Base-by-base conservation (phyloP, 306 rosid genomes). In the Cyclanthera cordifolia region DNA sequence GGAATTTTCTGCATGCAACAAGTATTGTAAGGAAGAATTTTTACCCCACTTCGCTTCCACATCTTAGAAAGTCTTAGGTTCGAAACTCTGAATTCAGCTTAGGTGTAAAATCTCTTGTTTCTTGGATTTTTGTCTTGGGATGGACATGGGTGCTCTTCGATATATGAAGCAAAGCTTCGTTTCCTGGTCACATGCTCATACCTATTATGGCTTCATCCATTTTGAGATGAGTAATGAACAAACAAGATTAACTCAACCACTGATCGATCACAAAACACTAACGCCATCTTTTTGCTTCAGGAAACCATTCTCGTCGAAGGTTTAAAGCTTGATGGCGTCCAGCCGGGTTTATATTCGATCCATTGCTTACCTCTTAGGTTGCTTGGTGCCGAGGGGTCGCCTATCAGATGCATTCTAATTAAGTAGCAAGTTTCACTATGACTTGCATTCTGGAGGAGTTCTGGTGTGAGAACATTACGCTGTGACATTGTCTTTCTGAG, bases 331-430 rank as follows among this genome's bases (percentile, higher is more conserved):
- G 90, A 83, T 72, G 85, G 72, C 52, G 68, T 86, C 71, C 83
- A 85, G 23, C 77, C 85, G 14, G 93, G 90, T 71, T 17, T 79
- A 47, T 85, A 89, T 75, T 68, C 81, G 2, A 82, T 89, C 69
- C 87, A 85, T 61, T 89, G 93, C 83, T 78, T 89, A 49, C 90
- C 90, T 71, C 88, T 85, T 34, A 78, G 96, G 85, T 86, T 89
- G 93, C 56, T 84, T 52, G 93, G 93, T 64, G 85, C 90, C 0
- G 93, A 86, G 76, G 93, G 96, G 73, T 85, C 93, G 48, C 93
- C 90, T 48, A 81, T 79, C 14, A 79, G 96, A 74, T 85, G 93
- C 88, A 86, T 89, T 78, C 82, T 86, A 43, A 88, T 83, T 20
- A 81, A 82, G 77, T 79, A 78, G 73, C 51, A 74, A 58, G 65